Percentiles rank a stretch among this genome's conserved stretches.
phyloP scores from a whole-genome alignment of 2,329 filamentous ascomycete genomes.

The Rugonectria rugulosa region DNA sequence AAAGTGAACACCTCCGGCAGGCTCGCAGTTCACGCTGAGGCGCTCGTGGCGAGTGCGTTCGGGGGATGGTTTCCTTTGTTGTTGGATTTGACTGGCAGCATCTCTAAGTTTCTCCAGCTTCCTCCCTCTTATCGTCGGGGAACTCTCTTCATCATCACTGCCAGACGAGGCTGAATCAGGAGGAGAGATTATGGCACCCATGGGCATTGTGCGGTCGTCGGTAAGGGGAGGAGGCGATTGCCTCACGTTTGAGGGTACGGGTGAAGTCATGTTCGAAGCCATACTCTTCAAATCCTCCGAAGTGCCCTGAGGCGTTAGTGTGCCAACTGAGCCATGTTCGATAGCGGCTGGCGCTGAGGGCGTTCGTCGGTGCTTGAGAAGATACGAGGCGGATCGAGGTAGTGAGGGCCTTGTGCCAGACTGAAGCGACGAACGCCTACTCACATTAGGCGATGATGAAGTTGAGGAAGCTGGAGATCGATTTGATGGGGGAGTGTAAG shows the following conservation, averaged over 20 bases:
- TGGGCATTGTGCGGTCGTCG: slow-evolving; percentile 75
- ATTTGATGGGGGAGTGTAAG: slow-evolving; percentile 84
- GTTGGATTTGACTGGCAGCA: slow-evolving; percentile 80
- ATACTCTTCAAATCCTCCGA: slow-evolving; percentile 59
- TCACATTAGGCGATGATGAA: slow-evolving; percentile 62
- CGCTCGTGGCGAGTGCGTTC: slow-evolving; percentile 45
- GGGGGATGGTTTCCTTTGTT: slow-evolving; percentile 54
- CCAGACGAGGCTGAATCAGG: slow-evolving; percentile 84
- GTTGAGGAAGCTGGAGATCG: slow-evolving; percentile 68
- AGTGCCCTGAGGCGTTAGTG: slow-evolving; percentile 58
- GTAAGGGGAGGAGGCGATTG: slow-evolving; percentile 86
- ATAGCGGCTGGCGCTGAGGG: slow-evolving; percentile 51
- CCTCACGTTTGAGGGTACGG: slow-evolving; percentile 71
- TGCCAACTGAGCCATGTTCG: slow-evolving; percentile 40
- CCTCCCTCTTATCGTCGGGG: slow-evolving; percentile 54
- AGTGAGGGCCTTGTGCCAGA: slow-evolving; percentile 59
- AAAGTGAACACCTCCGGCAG: slow-evolving; percentile 49
- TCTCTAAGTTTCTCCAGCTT: slow-evolving; percentile 68
- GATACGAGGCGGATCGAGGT: slow-evolving; percentile 71
- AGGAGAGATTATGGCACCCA: slow-evolving; percentile 87
- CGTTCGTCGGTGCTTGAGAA: slow-evolving; percentile 69
- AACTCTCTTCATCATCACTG: slow-evolving; percentile 86
- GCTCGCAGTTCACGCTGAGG: slow-evolving; percentile 58
- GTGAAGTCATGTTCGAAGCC: slow-evolving; percentile 44
- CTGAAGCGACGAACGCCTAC: slow-evolving; percentile 66